Evolutionary conservation across 108 stramenopile species (phyloP), one percentile per base, ranked within the genome.

Genomic region (Pseudonitzschia multiseries): DNA sequence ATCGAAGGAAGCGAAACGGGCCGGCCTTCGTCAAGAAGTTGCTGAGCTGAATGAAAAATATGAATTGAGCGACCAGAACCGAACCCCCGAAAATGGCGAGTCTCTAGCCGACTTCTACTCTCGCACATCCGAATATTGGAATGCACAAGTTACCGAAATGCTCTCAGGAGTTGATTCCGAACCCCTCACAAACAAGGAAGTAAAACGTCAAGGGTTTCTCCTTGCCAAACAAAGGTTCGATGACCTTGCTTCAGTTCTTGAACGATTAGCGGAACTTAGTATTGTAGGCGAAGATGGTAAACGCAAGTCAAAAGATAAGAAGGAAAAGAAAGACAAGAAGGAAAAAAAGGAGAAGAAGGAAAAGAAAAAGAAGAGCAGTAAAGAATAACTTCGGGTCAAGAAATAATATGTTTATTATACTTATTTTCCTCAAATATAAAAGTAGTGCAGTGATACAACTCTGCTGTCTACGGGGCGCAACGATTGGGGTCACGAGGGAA

Each of bases 401-500:
- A 24, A 54, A 5, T 54, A 24, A 54, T 54, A 8, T 15, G 14
- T 54, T 54, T 24, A 54, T 8, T 36, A n/a, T n/a, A n/a, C n/a
- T 36, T 36, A 36, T 6, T 36, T 36, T 36, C 36, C 36, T 36
- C 6, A 5, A 48, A 5, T 10, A 48, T 2, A 14, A 48, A 14
- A 10, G 9, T 48, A 8, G 4, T 5, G 46, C 2, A 48, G 8
- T 2, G 18, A 14, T 48, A 18, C 46, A 10, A 14, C 14, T 31
- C n/a, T 31, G 22, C n/a, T 56, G 21, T 60, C 85, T 94, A 98
- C 0, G 98, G 98, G 13, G 90, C 78, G 63, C 94, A 96, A 32
- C 98, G 84, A 74, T 93, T 97, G 14, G 98, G 98, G 79, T 97
- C 98, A 17, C 98, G 91, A 15, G 98, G 98, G 83, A 99, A 99